Conservation (phyloP, 345 rosid species). For the Citrus hindsii region DNA sequence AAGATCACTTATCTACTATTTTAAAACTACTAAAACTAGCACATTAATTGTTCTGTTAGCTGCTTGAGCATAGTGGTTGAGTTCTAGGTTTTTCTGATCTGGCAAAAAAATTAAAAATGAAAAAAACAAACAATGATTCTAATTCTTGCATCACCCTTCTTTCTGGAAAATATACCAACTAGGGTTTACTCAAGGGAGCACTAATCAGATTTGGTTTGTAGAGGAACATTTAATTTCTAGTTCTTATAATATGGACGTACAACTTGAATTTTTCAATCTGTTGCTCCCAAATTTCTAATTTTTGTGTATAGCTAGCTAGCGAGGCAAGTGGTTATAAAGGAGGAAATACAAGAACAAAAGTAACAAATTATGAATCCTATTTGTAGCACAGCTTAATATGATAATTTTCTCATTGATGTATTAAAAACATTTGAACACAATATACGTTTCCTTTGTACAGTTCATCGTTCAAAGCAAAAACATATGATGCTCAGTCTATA, state of each 20-base stretch:
- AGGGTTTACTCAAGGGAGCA: too few relatives aligned
- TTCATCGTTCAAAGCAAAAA: neutral
- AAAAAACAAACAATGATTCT: neutral
- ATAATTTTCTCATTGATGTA: slow-evolving; percentile 1
- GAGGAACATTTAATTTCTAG: neutral
- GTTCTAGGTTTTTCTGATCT: neutral
- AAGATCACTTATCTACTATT: too few relatives aligned
- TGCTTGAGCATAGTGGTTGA: neutral
- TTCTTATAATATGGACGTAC: too few relatives aligned
- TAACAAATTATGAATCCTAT: too few relatives aligned
- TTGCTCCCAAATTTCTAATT: too few relatives aligned
- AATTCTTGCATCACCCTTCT: neutral
- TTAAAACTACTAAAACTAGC: neutral
- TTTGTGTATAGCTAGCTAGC: too few relatives aligned
- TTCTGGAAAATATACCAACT: neutral
- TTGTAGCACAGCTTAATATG: neutral
- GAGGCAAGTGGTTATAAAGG: neutral
- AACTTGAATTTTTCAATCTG: too few relatives aligned
- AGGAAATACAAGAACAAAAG: neutral
- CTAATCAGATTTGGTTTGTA: neutral
- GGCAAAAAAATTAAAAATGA: neutral
- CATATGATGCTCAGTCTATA: neutral
- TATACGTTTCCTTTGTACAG: slow-evolving; percentile 3
- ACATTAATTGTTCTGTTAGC: neutral
- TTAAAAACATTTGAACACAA: neutral